Evolutionary conservation across 2,329 filamentous ascomycete genomes (phyloP), one percentile per base, ranked within the genome.

Genomic region (Aspergillus glaucus): DNA sequence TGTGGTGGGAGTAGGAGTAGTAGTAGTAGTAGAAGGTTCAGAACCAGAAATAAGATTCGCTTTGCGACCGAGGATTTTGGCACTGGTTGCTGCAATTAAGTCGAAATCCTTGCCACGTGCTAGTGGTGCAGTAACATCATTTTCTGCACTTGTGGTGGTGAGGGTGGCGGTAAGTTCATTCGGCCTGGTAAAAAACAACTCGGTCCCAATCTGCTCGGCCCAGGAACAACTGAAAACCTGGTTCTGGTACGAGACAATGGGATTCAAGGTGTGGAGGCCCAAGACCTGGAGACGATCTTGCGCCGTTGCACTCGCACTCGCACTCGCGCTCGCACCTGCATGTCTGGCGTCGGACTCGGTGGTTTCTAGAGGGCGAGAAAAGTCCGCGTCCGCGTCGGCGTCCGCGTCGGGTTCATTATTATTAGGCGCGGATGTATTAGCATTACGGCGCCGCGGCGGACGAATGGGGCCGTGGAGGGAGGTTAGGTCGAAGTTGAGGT

Each of bases 181-280:
- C 36, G 61, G 56, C 52, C 76, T 69, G 53, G 75, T 78, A 59
- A 96, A 85, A 39, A 95, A 79, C 55, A 91, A 73, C 57, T 94
- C 88, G 0, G 90, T 95, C 32, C 92, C 92, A 40, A 95, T 80
- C 51, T 89, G 86, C 52, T 87, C 82, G 9, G 82, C 80, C 92
- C 92, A 97, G 42, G 81, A 73, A 55, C 89, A 92, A 54, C 82
- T 83, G 63, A 91, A 93, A 19, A 94, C 74, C 53, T 85, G 81
- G 26, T 86, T 87, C 50, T 85, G 79, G 69, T 94, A 94, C 19
- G 86, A 86, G 50, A 95, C 78, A 24, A 95, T 73, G 0, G 92
- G 92, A 44, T 87, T 85, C 2, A 72, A 62, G 1, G 85, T 85
- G 66, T 95, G 86, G 3, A 96, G 76, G 24, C 88, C 89, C n/a